Conservation (phyloP, 371 early-diverging fungal species). For the Apophysomyces elegans region DNA sequence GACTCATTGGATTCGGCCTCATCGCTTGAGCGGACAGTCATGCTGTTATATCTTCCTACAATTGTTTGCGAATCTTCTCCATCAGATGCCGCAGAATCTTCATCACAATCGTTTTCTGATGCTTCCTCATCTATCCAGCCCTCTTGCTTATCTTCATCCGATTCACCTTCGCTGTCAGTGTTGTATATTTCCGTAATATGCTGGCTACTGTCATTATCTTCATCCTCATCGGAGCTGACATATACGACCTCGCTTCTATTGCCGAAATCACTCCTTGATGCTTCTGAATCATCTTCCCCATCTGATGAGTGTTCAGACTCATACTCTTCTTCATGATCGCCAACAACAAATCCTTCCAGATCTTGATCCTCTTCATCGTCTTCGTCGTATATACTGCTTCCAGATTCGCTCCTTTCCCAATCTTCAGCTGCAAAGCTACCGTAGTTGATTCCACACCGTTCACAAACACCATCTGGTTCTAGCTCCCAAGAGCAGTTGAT, state of each 20-base stretch:
- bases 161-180: no score
- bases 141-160: no score
- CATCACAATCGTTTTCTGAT: no score
- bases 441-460: conserved; percentile 7
- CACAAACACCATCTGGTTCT: conserved; percentile 15
- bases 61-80: no score
- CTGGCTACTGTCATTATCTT: not conserved
- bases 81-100: no score
- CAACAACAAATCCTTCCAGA: conserved; percentile 14
- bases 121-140: no score
- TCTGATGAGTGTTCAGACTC: not conserved
- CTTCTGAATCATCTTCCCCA: not conserved
- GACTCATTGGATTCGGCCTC: no score
- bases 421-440: not conserved
- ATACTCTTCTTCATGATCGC: conserved; percentile 1
- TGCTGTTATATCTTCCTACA: no score
- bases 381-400: not conserved
- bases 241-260: not conserved
- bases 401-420: not conserved
- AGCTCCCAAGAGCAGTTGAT: conserved; percentile 12
- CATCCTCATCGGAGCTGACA: not conserved
- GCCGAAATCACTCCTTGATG: not conserved
- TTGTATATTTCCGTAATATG: no score
- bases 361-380: not conserved
- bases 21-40: no score